phyloP scores from a whole-genome alignment of 192 early-diverging fungal genomes.

The Tieghemiomyces parasiticus region DNA sequence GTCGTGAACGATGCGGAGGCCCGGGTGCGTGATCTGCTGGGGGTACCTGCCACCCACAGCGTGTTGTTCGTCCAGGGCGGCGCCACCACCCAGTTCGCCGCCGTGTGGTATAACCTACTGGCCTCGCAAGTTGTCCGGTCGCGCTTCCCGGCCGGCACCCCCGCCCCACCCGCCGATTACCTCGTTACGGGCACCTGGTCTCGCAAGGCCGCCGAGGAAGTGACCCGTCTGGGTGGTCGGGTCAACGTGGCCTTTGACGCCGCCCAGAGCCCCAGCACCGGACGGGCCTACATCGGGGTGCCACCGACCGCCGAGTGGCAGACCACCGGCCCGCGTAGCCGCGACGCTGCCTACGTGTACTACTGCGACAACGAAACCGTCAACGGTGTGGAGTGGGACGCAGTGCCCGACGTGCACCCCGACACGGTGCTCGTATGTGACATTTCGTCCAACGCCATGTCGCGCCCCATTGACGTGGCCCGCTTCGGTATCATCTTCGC shows the following conservation, averaged over 20 bases:
- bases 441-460: slow-evolving; percentile 76
- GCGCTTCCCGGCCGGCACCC: slow-evolving; percentile 6
- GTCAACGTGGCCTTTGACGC: slow-evolving; percentile 67
- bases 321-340: slow-evolving; percentile 31
- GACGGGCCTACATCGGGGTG: slow-evolving; percentile 31
- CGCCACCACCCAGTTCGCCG: slow-evolving; percentile 82
- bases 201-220: slow-evolving; percentile 72
- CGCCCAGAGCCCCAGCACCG: slow-evolving; percentile 35
- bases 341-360: slow-evolving; percentile 74
- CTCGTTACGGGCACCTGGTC: slow-evolving; percentile 88
- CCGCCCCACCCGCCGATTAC: slow-evolving; percentile 61
- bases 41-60: slow-evolving; percentile 81
- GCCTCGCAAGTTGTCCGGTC: slow-evolving; percentile 34
- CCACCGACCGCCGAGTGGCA: slow-evolving; percentile 49
- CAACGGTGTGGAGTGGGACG: slow-evolving; percentile 78
- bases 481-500: slow-evolving; percentile 82
- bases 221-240: slow-evolving; percentile 58
- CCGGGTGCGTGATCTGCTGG: slow-evolving; percentile 50
- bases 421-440: slow-evolving; percentile 43
- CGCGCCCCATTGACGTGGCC: slow-evolving; percentile 60
- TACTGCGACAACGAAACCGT: slow-evolving; percentile 99
- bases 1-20: slow-evolving; percentile 61
- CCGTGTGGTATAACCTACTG: slow-evolving; percentile 78
- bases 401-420: slow-evolving; percentile 32
- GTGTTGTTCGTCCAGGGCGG: slow-evolving; percentile 94